Evolutionary conservation across 352 stramenopile genomes (phyloP).

Genomic region (Aphanomyces stellatus): DNA sequence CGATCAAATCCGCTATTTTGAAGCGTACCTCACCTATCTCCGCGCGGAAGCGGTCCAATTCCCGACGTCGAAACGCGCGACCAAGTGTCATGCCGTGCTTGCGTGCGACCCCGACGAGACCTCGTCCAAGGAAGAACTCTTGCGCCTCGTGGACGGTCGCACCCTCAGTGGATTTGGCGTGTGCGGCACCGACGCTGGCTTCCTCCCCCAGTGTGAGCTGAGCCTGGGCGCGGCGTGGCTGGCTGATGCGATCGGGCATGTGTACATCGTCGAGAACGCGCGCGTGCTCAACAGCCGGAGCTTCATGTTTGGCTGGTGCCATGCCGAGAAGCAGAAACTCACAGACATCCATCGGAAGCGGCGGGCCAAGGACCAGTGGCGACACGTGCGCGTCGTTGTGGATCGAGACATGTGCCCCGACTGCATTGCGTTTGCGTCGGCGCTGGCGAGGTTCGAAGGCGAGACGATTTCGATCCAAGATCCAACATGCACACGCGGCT

Average conservation of each 20-base stretch:
- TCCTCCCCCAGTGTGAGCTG: slow-evolving; percentile 53
- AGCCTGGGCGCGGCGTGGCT: slow-evolving; percentile 47
- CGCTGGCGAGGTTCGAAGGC: slow-evolving; percentile 36
- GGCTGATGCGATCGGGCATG: slow-evolving; percentile 50
- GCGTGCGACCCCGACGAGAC: not conserved
- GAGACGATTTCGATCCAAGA: slow-evolving; percentile 42
- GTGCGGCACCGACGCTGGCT: slow-evolving; percentile 48
- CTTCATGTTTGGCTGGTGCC: slow-evolving; percentile 83
- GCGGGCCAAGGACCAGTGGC: slow-evolving; percentile 31
- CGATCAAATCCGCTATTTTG: not conserved
- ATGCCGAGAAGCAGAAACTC: slow-evolving; percentile 81
- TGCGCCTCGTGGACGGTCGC: slow-evolving; percentile 28
- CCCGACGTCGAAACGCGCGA: slow-evolving; percentile 14
- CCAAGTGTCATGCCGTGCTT: slow-evolving; percentile 4
- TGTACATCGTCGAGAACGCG: slow-evolving; percentile 53
- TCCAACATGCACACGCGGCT: slow-evolving; percentile 33
- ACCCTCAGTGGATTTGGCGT: slow-evolving; percentile 68
- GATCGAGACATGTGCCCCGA: slow-evolving; percentile 69
- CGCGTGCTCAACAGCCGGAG: slow-evolving; percentile 69
- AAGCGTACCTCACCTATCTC: slow-evolving; percentile 12
- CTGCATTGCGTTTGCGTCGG: slow-evolving; percentile 51
- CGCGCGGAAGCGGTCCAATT: slow-evolving; percentile 10
- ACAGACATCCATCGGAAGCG: slow-evolving; percentile 66
- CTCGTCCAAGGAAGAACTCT: not conserved
- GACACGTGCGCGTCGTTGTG: slow-evolving; percentile 44